Base-by-base conservation (phyloP, 2,329 filamentous ascomycete species). In the Aspergillus persii region DNA sequence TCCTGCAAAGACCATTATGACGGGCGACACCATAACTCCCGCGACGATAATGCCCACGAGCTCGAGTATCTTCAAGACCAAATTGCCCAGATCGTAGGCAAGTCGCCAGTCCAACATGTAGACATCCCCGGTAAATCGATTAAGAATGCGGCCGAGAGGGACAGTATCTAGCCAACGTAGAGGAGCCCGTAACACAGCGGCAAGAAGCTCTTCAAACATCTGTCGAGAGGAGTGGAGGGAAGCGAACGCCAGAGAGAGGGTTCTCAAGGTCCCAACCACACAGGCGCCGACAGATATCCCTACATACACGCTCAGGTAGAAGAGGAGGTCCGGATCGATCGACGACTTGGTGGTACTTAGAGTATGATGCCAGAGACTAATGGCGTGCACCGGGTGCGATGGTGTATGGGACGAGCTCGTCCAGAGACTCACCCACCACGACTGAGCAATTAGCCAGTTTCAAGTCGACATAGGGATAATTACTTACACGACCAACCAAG, bases 91-190 rank as follows among this genome's bases (percentile, higher is more conserved):
- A 54, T 89, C 84, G 66, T 84, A 83, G 7, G 86, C 83, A 53
- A 92, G 76, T 39, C 84, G 81, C 36, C 83, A 86, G 73, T 93
- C 90, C 49, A 93, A 83, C 31, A 86, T 83, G 64, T 87, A 86
- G 71, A 93, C 91, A 74, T 93, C 90, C 4, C 87, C 81, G 0
- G 89, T 91, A 71, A 92, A 91, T 1, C 90, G 83, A 75, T 93
- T 93, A 31, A 92, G 79, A 33, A 93, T 84, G 41, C 90, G 84
- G 2, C 90, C 90, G 1, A 91, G 80, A 0, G 90, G 90, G 0
- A 91, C 87, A 0, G 89, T 92, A 68, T 93, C 90, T 46, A 93
- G 82, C 88, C 89, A 92, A 59, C 89, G 81, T n/a, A 92, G 79
- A 2, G 89, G 89, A 2, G 90, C 86, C 26, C 88, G 84, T 6